Conservation (phyloP, 129 eudicot genomes). For the Flaveria brownii region DNA sequence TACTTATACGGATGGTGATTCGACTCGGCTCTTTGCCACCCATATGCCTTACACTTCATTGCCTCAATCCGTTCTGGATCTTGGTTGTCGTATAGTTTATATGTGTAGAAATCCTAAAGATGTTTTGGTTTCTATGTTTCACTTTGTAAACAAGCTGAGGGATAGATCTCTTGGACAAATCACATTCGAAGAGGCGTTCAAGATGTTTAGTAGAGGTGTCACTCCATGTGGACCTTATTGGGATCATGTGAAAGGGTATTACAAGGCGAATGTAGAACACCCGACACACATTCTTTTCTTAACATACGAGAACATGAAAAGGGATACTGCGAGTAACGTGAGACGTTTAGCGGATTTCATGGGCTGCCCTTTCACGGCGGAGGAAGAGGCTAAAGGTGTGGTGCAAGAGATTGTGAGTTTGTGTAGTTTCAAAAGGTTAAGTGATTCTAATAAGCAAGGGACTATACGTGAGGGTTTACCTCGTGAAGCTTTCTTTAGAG, state of each 20-base stretch:
- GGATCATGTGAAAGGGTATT: constrained; percentile 35
- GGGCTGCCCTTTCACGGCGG: constrained; percentile 27
- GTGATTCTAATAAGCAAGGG: constrained; percentile 15
- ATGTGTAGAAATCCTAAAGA: constrained; percentile 55
- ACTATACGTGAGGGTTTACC: background rate
- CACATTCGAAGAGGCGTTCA: constrained; percentile 25
- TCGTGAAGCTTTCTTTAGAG: constrained; percentile 19
- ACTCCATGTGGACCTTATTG: constrained; percentile 21
- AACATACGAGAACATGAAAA: constrained; percentile 47
- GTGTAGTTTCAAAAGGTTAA: constrained; percentile 21
- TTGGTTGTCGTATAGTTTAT: constrained; percentile 40
- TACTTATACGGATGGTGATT: background rate
- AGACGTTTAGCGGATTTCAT: constrained; percentile 42
- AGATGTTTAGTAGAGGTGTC: constrained; percentile 38
- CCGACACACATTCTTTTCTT: constrained; percentile 37
- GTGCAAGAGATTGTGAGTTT: constrained; percentile 3
- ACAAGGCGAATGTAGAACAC: constrained; percentile 33
- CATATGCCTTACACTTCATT: constrained; percentile 44
- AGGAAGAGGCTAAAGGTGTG: constrained; percentile 13
- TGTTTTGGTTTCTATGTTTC: constrained; percentile 41
- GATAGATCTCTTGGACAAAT: background rate
- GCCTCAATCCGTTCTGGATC: constrained; percentile 34
- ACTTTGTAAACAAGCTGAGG: constrained; percentile 24
- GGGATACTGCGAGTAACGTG: constrained; percentile 26
- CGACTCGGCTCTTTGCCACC: constrained; percentile 40